These are phyloP conservation scores for Microcos paniculata DNA, from an alignment of 345 rosid genomes.

Conservation along the genomic window DNA sequence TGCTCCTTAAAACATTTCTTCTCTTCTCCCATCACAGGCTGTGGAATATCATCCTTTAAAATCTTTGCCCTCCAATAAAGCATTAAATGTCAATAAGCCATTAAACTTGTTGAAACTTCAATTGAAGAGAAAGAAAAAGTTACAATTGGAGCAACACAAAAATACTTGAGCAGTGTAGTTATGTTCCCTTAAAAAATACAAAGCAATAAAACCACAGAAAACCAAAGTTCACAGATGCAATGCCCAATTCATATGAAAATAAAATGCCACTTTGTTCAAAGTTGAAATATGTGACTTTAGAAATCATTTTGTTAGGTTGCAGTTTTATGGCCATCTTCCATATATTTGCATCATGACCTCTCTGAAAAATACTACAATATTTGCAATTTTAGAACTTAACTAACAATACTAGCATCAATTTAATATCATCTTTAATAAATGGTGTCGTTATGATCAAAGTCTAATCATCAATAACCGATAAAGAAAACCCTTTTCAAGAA, in stretches of 20 bases:
- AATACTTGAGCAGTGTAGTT: not conserved
- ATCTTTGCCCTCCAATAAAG: not conserved
- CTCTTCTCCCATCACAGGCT: not conserved
- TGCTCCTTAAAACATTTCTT: not conserved
- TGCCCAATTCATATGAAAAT: not conserved
- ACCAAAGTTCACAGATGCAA: not conserved
- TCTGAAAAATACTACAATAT: not conserved
- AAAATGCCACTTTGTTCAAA: no score
- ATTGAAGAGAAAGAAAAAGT: not conserved
- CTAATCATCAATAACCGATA: not conserved
- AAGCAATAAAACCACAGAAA: not conserved
- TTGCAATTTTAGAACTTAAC: not conserved
- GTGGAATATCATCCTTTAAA: conserved; percentile 4
- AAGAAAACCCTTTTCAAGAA: not conserved
- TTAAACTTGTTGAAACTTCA: conserved; percentile 1
- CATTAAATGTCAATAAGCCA: not conserved
- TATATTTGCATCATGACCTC: not conserved
- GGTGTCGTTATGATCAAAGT: not conserved
- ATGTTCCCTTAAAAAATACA: not conserved
- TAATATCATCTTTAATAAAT: no score
- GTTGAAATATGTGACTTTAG: not conserved
- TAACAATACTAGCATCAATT: not conserved
- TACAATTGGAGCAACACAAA: not conserved
- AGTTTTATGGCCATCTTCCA: not conserved
- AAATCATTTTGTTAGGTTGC: not conserved